Conservation (phyloP, 331 rosid genomes). For the Phaseolus coccineus region DNA sequence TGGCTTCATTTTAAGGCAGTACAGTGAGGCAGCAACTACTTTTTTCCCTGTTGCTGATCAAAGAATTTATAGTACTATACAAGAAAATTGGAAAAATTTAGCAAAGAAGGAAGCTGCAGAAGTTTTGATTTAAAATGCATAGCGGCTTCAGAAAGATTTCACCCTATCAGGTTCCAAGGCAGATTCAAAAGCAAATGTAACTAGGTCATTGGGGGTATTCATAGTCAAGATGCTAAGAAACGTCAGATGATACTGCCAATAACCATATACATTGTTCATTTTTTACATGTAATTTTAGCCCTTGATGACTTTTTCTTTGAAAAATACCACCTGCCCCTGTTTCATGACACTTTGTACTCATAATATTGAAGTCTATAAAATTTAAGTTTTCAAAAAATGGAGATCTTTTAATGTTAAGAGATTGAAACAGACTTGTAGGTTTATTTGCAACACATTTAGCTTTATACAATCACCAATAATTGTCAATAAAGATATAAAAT, state of each 20-base stretch:
- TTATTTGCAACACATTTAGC: not conserved
- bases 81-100: conserved; percentile 23
- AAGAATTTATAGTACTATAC: conserved; percentile 33
- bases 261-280: conserved; percentile 30
- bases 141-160: conserved; percentile 46
- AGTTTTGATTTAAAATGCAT: conserved; percentile 28
- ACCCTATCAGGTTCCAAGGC: conserved; percentile 20
- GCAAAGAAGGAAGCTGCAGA: conserved; percentile 43
- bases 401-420: conserved; percentile 31
- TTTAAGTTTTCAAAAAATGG: not conserved
- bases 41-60: conserved; percentile 52
- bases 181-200: conserved; percentile 22
- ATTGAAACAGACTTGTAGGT: not conserved
- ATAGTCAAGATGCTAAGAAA: conserved; percentile 9
- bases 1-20: conserved; percentile 38
- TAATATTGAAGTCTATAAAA: conserved; percentile 5
- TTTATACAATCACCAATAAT: not conserved
- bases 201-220: conserved; percentile 28
- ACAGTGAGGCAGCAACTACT: conserved; percentile 46
- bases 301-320: conserved; percentile 5
- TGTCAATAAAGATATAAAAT: not conserved
- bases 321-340: conserved; percentile 34
- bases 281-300: conserved; percentile 35
- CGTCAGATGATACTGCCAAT: not conserved
- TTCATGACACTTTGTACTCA: conserved; percentile 36